These are phyloP conservation scores for Candida odintsovae DNA, from an alignment of 805 yeast species.

Conservation along the genomic window DNA sequence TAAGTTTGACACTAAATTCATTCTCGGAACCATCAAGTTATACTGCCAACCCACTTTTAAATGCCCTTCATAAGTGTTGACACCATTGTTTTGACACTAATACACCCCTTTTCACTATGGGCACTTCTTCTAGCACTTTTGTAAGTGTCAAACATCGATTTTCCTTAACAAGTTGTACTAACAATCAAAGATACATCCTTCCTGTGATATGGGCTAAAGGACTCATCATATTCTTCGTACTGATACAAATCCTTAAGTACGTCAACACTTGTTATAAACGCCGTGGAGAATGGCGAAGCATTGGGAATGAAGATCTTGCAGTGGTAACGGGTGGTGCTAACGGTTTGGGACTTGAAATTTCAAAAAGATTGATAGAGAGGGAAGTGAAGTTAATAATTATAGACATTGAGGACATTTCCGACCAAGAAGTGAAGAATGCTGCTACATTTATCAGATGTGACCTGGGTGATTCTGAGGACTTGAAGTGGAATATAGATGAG, in stretches of 20 bases:
- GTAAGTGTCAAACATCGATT: constrained; percentile 2
- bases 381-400: constrained; percentile 22
- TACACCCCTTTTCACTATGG: constrained; percentile 1
- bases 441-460: constrained; percentile 59
- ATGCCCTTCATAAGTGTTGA: neutral
- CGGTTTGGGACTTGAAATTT: constrained; percentile 30
- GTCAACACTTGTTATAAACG: constrained; percentile 12
- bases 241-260: neutral
- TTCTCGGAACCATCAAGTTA: too few species aligned
- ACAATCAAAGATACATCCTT: constrained; percentile 3
- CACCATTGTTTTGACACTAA: neutral
- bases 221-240: neutral
- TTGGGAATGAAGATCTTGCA: constrained; percentile 14
- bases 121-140: neutral
- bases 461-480: constrained; percentile 43
- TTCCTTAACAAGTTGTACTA: neutral
- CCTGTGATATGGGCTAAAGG: constrained; percentile 2
- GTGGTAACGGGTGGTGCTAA: constrained; percentile 34
- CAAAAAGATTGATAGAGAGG: constrained; percentile 12
- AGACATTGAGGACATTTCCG: constrained; percentile 20
- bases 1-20: too few species aligned
- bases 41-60: neutral
- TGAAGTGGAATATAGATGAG: constrained; percentile 31
- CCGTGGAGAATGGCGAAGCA: constrained; percentile 17
- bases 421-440: constrained; percentile 3